phyloP scores from a whole-genome alignment of 1,139 yeast genomes.

The Hyphopichia burtonii region DNA sequence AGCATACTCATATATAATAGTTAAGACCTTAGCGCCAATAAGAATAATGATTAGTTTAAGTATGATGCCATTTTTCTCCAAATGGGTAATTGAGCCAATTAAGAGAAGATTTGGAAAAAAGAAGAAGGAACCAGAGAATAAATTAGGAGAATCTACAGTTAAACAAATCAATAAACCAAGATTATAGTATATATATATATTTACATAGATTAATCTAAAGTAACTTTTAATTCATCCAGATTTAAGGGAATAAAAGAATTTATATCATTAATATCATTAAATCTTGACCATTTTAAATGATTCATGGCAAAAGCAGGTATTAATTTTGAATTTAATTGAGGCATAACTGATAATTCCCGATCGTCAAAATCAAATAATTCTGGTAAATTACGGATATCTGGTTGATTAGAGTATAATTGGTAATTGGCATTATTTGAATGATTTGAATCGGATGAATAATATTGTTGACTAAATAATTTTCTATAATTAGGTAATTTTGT shows the following conservation, averaged over 20 bases:
- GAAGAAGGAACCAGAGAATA: constrained; percentile 9
- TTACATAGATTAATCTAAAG: constrained; percentile 25
- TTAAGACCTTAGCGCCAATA: constrained; percentile 62
- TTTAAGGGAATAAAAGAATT: constrained; percentile 36
- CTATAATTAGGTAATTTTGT: constrained; percentile 57
- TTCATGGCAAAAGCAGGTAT: constrained; percentile 41
- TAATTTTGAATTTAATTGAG: constrained; percentile 32
- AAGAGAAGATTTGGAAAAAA: constrained; percentile 16
- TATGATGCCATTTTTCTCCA: constrained; percentile 69
- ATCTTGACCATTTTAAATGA: constrained; percentile 19
- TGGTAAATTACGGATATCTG: constrained; percentile 45
- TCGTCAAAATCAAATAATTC: constrained; percentile 51
- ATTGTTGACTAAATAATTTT: constrained; percentile 44
- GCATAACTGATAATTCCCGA: constrained; percentile 44
- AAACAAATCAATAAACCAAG: constrained; percentile 33
- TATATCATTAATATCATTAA: constrained; percentile 22
- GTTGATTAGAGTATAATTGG: constrained; percentile 38
- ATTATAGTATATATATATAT: constrained; percentile 14
- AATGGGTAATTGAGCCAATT: constrained; percentile 55
- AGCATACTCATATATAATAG: constrained; percentile 83
- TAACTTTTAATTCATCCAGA: constrained; percentile 33
- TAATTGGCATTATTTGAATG: constrained; percentile 30
- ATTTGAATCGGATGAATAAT: constrained; percentile 16
- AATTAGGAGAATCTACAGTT: background rate
- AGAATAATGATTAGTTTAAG: constrained; percentile 57